Conservation (phyloP, 345 rosid genomes). For the Stellera chamaejasme region DNA sequence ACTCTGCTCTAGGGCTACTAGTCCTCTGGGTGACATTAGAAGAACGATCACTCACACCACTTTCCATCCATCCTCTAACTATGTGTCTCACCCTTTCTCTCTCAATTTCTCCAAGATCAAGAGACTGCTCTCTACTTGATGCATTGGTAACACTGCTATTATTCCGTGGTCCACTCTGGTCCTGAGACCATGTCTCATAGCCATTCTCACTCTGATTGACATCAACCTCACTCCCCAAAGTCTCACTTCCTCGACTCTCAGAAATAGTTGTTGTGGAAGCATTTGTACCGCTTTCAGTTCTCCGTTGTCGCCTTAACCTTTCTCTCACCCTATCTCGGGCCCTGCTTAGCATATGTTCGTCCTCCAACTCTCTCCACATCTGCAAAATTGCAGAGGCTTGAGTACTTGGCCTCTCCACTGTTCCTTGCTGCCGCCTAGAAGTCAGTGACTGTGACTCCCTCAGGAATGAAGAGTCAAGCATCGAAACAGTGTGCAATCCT, state of each 20-base stretch:
- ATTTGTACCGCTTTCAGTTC: constrained; percentile 44
- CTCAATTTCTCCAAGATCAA: constrained; percentile 79
- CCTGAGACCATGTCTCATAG: constrained; percentile 62
- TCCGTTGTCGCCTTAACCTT: constrained; percentile 62
- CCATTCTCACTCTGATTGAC: constrained; percentile 74
- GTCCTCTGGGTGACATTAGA: constrained; percentile 47
- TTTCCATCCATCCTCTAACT: constrained; percentile 84
- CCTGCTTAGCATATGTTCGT: constrained; percentile 73
- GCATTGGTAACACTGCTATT: constrained; percentile 37
- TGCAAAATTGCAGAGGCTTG: constrained; percentile 72
- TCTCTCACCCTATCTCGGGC: constrained; percentile 69
- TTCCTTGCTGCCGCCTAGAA: constrained; percentile 56
- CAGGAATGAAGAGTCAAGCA: constrained; percentile 84
- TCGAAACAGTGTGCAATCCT: constrained; percentile 80
- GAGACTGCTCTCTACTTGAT: constrained; percentile 83
- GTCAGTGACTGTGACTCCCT: constrained; percentile 73
- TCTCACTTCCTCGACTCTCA: constrained; percentile 51
- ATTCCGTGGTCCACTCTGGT: constrained; percentile 37
- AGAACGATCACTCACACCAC: constrained; percentile 51
- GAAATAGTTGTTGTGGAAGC: constrained; percentile 31
- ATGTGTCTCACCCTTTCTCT: constrained; percentile 92
- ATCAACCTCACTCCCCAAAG: constrained; percentile 53
- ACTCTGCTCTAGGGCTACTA: constrained; percentile 58
- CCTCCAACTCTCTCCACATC: constrained; percentile 98
- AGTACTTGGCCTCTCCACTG: constrained; percentile 67